phyloP scores from a whole-genome alignment of 106 monocot species.

The Amphibolis antarctica region DNA sequence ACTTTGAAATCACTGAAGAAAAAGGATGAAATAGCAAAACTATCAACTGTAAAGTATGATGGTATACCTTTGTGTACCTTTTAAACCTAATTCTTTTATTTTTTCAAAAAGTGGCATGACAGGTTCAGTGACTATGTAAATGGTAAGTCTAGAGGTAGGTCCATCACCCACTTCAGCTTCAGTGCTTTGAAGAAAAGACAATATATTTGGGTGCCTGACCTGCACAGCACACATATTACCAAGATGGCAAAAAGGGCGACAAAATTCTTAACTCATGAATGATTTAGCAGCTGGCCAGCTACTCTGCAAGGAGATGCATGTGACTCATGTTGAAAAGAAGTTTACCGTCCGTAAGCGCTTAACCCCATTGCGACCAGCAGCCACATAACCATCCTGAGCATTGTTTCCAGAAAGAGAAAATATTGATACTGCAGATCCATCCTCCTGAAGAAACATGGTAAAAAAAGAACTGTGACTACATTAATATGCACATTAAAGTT shows the following conservation, averaged over 20 bases:
- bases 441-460: conserved; percentile 46
- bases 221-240: conserved; percentile 9
- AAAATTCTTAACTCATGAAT: background rate
- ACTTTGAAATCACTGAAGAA: too few relatives aligned
- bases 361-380: conserved; percentile 90
- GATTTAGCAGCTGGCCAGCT: background rate
- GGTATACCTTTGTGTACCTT: conserved; percentile 84
- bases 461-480: background rate
- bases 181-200: conserved; percentile 89
- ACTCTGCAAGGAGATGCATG: background rate
- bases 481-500: background rate
- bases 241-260: conserved; percentile 8
- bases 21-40: background rate
- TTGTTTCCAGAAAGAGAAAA: conserved; percentile 88
- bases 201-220: conserved; percentile 97
- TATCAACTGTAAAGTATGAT: background rate
- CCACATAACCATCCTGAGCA: conserved; percentile 68
- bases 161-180: conserved; percentile 80
- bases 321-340: background rate
- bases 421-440: conserved; percentile 86
- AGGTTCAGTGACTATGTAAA: conserved; percentile 93
- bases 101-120: conserved; percentile 95
- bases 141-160: conserved; percentile 44
- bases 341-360: conserved; percentile 84
- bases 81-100: conserved; percentile 75